A percentile compares a stretch with the other conserved stretches of the same genome.
phyloP scores from a whole-genome alignment of 2,329 filamentous ascomycete species.

The Biscogniauxia marginata region DNA sequence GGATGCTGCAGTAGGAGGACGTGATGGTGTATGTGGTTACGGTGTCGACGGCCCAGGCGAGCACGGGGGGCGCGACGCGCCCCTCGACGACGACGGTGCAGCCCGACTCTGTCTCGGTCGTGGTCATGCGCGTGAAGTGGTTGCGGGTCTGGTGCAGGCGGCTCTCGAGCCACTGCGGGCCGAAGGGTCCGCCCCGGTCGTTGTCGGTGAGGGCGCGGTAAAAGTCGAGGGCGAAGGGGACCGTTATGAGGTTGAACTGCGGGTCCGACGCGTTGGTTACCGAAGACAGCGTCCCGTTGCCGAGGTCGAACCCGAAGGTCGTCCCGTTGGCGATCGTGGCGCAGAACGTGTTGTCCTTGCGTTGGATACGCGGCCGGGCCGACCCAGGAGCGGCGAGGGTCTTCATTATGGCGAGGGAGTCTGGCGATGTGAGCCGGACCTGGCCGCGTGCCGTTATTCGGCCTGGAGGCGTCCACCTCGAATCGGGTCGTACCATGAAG shows the following conservation, averaged over 20 bases:
- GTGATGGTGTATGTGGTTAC: slow-evolving; percentile 56
- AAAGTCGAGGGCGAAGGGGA: slow-evolving; percentile 50
- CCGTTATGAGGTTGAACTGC: slow-evolving; percentile 41
- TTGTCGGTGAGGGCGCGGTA: slow-evolving; percentile 68
- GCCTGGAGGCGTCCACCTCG: slow-evolving; percentile 51
- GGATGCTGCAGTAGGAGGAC: slow-evolving; percentile 47
- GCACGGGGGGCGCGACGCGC: slow-evolving; percentile 60
- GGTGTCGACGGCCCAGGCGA: slow-evolving; percentile 58
- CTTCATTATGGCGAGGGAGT: slow-evolving; percentile 30
- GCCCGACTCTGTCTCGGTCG: slow-evolving; percentile 30
- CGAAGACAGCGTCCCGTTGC: slow-evolving; percentile 41
- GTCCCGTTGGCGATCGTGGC: slow-evolving; percentile 37
- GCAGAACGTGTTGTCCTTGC: slow-evolving; percentile 31
- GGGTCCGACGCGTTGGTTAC: slow-evolving; percentile 36
- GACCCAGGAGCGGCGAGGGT: slow-evolving; percentile 7
- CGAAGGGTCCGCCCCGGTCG: slow-evolving; percentile 54
- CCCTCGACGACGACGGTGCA: slow-evolving; percentile 46
- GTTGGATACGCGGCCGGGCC: slow-evolving; percentile 19
- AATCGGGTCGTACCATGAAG: slow-evolving; percentile 43
- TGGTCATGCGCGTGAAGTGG: slow-evolving; percentile 38
- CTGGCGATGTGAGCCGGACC: slow-evolving; percentile 38
- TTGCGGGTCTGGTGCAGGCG: slow-evolving; percentile 46
- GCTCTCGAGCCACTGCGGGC: slow-evolving; percentile 54
- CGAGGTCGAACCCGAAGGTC: slow-evolving; percentile 45
- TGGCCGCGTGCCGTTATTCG: slow-evolving; percentile 53